Base-by-base conservation (phyloP, 2,329 filamentous ascomycete genomes). In the Pseudogymnoascus pannorum region DNA sequence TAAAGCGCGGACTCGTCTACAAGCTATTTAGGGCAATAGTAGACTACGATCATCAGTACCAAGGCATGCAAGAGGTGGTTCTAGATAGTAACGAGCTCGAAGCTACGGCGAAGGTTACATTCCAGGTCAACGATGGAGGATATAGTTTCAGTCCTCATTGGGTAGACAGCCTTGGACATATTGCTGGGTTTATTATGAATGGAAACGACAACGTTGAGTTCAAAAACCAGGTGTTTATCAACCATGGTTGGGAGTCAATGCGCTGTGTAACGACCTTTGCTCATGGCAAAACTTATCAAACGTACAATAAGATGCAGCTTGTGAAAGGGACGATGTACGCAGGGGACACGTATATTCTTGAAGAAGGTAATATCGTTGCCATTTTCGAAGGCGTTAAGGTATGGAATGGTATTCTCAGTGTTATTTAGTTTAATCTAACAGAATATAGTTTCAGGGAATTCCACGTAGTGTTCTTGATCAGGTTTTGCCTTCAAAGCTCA, bases 171-270 rank as follows among this genome's bases (percentile, higher is more conserved):
- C 68, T 82, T 61, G 81, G 80, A 61, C 82, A 85, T 64, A 78
- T 85, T 60, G 82, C 82, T 0, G 83, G 83, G 20, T 86, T 86
- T 72, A 81, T 85, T 62, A 76, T 84, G 71, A 86, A 86, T 65
- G 81, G 77, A 7, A 81, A 80, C 6, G 81, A 84, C 61, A 80
- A 79, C 8, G 75, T 84, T 12, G 78, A 82, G 64, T 81, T 81
- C 5, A 75, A 77, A 11, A 77, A 81, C 59, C 75, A 79, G 64
- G 80, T 84, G 57, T 85, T 77, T 70, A 82, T 86, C 67, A 83
- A 81, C 11, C 83, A 85, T 66, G 82, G 82, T 31, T 85, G 83
- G 83, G 78, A 78, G 33, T 79, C 77, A 1, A 72, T 84, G 66
- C 75, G 78, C 29, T 78, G 83, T 64, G 74, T 77, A 2, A 79